A percentile compares a stretch with the other conserved stretches of the same genome.
phyloP scores from a whole-genome alignment of 257 asterid genomes.

The Solanum tarapatanum region DNA sequence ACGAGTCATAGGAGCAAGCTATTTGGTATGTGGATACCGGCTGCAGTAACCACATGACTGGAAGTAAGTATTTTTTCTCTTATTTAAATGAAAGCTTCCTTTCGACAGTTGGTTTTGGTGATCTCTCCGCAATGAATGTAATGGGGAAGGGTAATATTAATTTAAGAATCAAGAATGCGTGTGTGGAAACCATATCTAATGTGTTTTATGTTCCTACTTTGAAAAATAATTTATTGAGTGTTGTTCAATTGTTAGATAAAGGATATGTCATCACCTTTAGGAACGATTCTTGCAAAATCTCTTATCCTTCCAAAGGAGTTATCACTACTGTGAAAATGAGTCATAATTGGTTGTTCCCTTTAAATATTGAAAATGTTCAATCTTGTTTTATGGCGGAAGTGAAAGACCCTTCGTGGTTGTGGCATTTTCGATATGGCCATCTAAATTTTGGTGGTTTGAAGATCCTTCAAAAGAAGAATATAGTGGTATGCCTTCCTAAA shows the following conservation, averaged over 20 bases:
- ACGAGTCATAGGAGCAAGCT: too few relatives aligned
- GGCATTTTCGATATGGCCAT: background rate
- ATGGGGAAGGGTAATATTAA: background rate
- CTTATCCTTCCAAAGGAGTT: too few relatives aligned
- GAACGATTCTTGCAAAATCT: too few relatives aligned
- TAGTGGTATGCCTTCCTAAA: background rate
- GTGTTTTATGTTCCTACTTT: background rate
- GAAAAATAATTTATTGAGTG: background rate
- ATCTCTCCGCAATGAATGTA: background rate
- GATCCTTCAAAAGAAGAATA: background rate
- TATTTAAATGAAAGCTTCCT: too few relatives aligned
- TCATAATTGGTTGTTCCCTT: too few relatives aligned
- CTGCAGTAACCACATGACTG: too few relatives aligned
- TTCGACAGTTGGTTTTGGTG: background rate
- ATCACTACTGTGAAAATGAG: too few relatives aligned
- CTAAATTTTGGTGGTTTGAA: background rate
- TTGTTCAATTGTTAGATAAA: background rate
- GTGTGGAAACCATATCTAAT: background rate
- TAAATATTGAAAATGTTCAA: too few relatives aligned
- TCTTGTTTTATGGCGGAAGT: too few relatives aligned
- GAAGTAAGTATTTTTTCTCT: background rate
- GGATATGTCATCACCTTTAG: background rate
- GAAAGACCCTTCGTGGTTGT: too few relatives aligned
- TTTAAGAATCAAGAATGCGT: too few relatives aligned
- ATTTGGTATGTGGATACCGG: too few relatives aligned